phyloP scores from a whole-genome alignment of 148 eudicot genomes.

The Agrostemma githago region DNA sequence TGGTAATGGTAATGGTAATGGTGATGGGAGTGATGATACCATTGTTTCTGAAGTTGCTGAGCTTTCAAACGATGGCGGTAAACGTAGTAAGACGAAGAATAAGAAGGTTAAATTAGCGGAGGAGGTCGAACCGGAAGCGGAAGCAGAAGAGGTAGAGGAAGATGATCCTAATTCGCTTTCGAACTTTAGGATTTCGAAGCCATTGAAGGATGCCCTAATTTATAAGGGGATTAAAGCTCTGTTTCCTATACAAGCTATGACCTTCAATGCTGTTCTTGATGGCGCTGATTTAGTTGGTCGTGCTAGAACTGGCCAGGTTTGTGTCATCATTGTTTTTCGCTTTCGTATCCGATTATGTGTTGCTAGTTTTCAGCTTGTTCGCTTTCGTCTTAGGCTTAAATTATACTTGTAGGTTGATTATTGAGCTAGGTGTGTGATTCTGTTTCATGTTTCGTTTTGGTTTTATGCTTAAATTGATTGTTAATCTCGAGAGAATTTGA shows the following conservation, averaged over 20 bases:
- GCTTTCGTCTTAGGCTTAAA: too few species aligned
- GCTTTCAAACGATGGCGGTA: conserved; percentile 13
- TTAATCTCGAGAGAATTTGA: not conserved
- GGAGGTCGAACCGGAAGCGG: conserved; percentile 19
- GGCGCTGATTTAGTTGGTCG: conserved; percentile 88
- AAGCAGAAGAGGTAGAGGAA: conserved; percentile 31
- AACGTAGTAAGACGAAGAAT: conserved; percentile 26
- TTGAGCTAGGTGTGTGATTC: not conserved
- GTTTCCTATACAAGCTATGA: conserved; percentile 92
- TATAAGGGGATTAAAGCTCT: conserved; percentile 65
- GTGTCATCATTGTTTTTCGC: not conserved
- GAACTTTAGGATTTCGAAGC: conserved; percentile 67
- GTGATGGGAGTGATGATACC: conserved; percentile 31
- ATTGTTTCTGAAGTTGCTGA: conserved; percentile 43
- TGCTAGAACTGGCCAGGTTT: conserved; percentile 94
- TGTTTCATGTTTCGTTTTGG: not conserved
- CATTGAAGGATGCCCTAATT: conserved; percentile 51
- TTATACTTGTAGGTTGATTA: not conserved
- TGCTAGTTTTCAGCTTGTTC: too few species aligned
- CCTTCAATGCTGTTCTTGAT: conserved; percentile 55
- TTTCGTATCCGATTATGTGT: too few species aligned
- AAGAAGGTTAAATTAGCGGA: conserved; percentile 33
- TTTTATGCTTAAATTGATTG: not conserved
- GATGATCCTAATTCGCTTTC: conserved; percentile 52
- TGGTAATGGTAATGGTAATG: conserved; percentile 1